Base-by-base conservation (phyloP, 78 protist species). In the Speleostelium caveatum region DNA sequence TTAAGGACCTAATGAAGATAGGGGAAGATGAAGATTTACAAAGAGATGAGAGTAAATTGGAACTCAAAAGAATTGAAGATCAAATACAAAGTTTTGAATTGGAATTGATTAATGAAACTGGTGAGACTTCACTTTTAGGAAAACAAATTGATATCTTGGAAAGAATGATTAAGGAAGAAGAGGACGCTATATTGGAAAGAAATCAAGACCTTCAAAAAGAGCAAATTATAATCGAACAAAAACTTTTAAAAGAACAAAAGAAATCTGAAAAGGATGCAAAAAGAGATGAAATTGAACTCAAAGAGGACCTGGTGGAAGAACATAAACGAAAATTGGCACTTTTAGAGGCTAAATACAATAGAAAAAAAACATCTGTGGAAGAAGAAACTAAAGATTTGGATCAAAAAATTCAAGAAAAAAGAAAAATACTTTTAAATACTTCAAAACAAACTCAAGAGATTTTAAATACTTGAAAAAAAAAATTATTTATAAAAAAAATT, bases 331-430 rank as follows among this genome's bases (percentile, higher is more conserved):
- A 69, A 38, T 8, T 69, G 3, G 38, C 36, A 39, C 60, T 24
- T 45, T 39, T 69, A 21, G 75, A 69, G 28, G 45, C n/a, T 59
- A 69, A 69, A 51, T 69, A 39, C 60, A 69, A 45, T 28, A 21
- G 59, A 69, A 45, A 69, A 45, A 42, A 69, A 32, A 42, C 24
- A 10, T 4, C 26, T 2, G 36, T 69, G 32, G 35, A 62, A 28
- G 30, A 62, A 7, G 30, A 62, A 62, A 10, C 53, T 45, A 45
- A 45, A 10, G 53, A 6, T 12, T 12, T 10, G 6, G 53, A 45
- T 12, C 53, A 45, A 45, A 45, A 14, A 14, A 14, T 45, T 12
- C 6, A 6, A 14, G 53, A 45, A 30, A 65, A 35, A 22, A 30
- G 35, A 65, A 35, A 65, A 65, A 36, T 32, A n/a, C n/a, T n/a